phyloP scores from a whole-genome alignment of 1,284 basidiomycete species.

The Malassezia brasiliensis region DNA sequence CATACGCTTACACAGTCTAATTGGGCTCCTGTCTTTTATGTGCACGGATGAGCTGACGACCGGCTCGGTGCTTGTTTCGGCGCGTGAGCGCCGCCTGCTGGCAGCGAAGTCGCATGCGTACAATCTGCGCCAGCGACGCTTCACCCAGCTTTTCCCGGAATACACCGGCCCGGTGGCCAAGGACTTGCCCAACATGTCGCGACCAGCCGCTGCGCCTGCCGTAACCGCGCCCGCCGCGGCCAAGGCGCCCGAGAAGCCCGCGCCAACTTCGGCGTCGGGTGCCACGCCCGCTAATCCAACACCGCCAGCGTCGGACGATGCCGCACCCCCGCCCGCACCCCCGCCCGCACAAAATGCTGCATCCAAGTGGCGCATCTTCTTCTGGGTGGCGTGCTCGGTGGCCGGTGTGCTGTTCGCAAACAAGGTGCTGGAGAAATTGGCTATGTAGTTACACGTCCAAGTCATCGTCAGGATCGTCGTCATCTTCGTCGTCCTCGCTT shows the following conservation, averaged over 20 bases:
- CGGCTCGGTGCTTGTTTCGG: constrained; percentile 72
- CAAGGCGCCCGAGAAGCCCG: background rate
- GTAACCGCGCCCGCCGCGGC: background rate
- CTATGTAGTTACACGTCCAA: constrained; percentile 25
- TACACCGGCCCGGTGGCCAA: constrained; percentile 19
- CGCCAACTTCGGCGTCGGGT: background rate
- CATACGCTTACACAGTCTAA: constrained; percentile 54
- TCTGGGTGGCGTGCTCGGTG: constrained; percentile 13
- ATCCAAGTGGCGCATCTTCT: background rate
- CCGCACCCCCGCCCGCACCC: background rate
- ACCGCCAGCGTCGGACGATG: background rate
- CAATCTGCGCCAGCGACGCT: constrained; percentile 70
- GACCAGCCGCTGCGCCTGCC: background rate
- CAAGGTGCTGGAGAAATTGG: constrained; percentile 47
- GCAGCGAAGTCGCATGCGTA: constrained; percentile 72
- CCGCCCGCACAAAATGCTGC: too few relatives aligned
- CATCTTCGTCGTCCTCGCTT: constrained; percentile 40
- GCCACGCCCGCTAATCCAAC: background rate
- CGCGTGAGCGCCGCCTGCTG: constrained; percentile 65
- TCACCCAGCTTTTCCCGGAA: constrained; percentile 50
- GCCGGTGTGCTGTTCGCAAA: constrained; percentile 45
- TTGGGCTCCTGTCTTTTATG: constrained; percentile 92
- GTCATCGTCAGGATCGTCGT: constrained; percentile 44
- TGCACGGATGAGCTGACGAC: constrained; percentile 92
- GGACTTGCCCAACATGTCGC: constrained; percentile 43